Conservation (phyloP, 139 green algal genomes). For the Limnomonas spitsbergensis region DNA sequence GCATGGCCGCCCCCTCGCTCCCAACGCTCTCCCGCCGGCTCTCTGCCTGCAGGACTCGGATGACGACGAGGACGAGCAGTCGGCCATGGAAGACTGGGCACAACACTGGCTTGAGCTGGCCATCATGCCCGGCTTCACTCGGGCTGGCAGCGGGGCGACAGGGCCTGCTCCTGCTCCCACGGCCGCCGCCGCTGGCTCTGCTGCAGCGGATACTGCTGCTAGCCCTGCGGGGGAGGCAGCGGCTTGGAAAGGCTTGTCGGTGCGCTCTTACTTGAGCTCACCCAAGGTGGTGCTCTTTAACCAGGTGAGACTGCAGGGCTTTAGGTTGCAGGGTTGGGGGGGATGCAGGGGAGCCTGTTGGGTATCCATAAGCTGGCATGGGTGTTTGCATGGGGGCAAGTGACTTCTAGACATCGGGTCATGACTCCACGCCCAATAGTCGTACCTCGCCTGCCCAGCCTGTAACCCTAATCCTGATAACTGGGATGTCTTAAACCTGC, state of each 20-base stretch:
- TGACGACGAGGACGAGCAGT: background rate
- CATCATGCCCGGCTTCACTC: background rate
- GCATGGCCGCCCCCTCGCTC: background rate
- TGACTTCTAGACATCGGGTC: too few species aligned
- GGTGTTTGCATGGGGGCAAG: too few species aligned
- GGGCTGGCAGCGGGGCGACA: background rate
- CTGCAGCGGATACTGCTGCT: background rate
- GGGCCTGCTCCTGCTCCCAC: background rate
- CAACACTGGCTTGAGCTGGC: slow-evolving; percentile 10
- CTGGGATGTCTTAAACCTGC: too few species aligned
- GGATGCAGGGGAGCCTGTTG: background rate
- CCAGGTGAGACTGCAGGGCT: background rate
- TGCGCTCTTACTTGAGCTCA: slow-evolving; percentile 6
- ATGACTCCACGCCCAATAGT: too few species aligned
- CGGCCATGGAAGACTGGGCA: background rate
- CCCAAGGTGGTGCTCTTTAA: slow-evolving; percentile 15
- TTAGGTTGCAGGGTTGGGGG: background rate
- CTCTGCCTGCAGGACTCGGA: background rate
- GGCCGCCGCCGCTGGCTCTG: background rate
- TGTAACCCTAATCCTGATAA: too few species aligned
- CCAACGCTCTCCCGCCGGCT: background rate
- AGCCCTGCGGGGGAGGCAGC: background rate
- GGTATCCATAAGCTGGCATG: too few species aligned
- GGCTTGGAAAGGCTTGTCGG: background rate
- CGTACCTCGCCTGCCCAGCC: too few species aligned